These are phyloP conservation scores for Aspergillus proliferans DNA, from an alignment of 2,329 filamentous ascomycete genomes.

Conservation along the genomic window DNA sequence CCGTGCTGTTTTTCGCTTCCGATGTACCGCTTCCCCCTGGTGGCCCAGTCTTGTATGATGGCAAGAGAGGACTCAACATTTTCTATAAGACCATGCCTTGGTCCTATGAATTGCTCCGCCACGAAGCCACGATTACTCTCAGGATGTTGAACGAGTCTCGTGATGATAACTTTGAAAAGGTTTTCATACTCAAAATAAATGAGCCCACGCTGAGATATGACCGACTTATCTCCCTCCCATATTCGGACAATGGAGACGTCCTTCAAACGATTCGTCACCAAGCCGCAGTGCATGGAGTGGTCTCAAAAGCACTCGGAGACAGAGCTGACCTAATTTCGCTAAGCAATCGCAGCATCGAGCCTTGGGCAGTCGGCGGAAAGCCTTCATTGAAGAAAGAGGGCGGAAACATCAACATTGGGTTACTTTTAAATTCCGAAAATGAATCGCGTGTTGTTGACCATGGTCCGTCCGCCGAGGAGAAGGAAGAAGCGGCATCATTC, in stretches of 20 bases:
- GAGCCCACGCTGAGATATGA: slow-evolving; percentile 52
- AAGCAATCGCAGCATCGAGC: slow-evolving; percentile 30
- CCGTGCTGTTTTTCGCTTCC: slow-evolving; percentile 43
- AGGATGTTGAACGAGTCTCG: slow-evolving; percentile 66
- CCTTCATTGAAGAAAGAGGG: slow-evolving; percentile 23
- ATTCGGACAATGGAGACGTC: slow-evolving; percentile 19
- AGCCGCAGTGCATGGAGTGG: slow-evolving; percentile 51
- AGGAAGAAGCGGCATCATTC: slow-evolving; percentile 73
- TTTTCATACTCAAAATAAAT: slow-evolving; percentile 65
- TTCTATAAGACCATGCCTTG: slow-evolving; percentile 85
- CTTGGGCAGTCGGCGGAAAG: slow-evolving; percentile 46
- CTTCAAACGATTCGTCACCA: slow-evolving; percentile 25
- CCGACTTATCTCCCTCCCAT: slow-evolving; percentile 38
- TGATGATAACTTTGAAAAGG: slow-evolving; percentile 73
- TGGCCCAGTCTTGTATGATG: slow-evolving; percentile 73
- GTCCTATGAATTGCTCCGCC: slow-evolving; percentile 68
- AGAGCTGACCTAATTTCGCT: slow-evolving; percentile 65
- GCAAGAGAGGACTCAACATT: slow-evolving; percentile 67
- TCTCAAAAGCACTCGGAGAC: slow-evolving; percentile 69
- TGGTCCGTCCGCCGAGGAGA: slow-evolving; percentile 79
- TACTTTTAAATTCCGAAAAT: slow-evolving; percentile 67
- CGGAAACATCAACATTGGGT: slow-evolving; percentile 52
- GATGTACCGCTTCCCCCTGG: slow-evolving; percentile 32
- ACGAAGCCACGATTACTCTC: slow-evolving; percentile 69
- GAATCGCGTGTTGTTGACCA: slow-evolving; percentile 75